Percentiles rank a stretch among this genome's conserved stretches.
These are phyloP conservation scores for Diaporthe vexans DNA, from an alignment of 2,329 filamentous ascomycete species.

Conservation along the genomic window DNA sequence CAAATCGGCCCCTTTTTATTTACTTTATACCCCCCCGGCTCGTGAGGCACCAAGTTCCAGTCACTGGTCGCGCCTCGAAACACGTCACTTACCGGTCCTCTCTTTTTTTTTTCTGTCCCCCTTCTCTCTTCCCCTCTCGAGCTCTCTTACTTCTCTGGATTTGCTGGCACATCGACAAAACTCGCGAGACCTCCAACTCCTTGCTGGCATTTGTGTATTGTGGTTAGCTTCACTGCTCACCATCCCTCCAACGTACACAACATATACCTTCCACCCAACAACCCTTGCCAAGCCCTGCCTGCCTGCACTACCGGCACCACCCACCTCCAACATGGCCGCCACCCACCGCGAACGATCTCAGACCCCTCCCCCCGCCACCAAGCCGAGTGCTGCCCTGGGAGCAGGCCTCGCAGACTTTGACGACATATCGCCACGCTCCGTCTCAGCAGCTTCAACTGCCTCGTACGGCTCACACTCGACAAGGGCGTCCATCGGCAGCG, in stretches of 20 bases:
- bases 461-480: conserved; percentile 67
- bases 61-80: conserved; percentile 33
- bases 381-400: conserved; percentile 74
- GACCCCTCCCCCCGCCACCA: conserved; percentile 75
- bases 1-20: conserved; percentile 37
- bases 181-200: conserved; percentile 13
- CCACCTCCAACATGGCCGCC: conserved; percentile 52
- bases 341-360: conserved; percentile 59
- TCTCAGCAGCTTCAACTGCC: conserved; percentile 73
- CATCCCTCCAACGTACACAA: conserved; percentile 6
- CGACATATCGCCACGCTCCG: conserved; percentile 69
- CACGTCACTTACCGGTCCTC: conserved; percentile 32
- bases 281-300: background rate
- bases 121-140: conserved; percentile 8
- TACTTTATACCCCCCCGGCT: conserved; percentile 34
- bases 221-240: conserved; percentile 33
- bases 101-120: conserved; percentile 6
- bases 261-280: background rate
- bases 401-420: conserved; percentile 58
- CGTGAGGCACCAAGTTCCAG: conserved; percentile 40
- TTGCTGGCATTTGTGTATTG: conserved; percentile 14
- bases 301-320: background rate
- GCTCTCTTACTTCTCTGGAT: conserved; percentile 16
- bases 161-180: conserved; percentile 32
- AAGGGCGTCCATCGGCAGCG: conserved; percentile 68